Percentiles rank a stretch among this genome's conserved stretches.
These are phyloP conservation scores for Globisporangium mamillatum DNA, from an alignment of 352 stramenopile genomes.

Conservation along the genomic window DNA sequence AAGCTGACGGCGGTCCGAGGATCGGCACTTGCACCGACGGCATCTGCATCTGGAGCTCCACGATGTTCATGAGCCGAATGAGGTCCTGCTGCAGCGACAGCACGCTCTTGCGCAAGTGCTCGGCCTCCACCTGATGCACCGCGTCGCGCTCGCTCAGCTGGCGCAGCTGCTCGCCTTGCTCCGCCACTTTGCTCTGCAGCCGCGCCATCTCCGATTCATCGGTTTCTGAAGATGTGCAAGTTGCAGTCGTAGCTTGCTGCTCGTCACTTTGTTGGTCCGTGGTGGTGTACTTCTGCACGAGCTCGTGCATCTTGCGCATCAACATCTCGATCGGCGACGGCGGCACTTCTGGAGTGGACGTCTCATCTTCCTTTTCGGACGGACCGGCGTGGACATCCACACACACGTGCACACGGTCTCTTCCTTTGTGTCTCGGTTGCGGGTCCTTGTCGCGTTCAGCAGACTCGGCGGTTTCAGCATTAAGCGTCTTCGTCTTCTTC, in stretches of 20 bases:
- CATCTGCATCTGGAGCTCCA: constrained; percentile 79
- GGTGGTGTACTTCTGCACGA: constrained; percentile 44
- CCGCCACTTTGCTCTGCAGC: constrained; percentile 24
- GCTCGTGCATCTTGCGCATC: constrained; percentile 55
- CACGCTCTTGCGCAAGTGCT: constrained; percentile 60
- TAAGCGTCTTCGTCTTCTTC: background rate
- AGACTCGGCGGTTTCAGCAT: background rate
- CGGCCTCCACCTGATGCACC: constrained; percentile 32
- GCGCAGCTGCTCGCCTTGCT: constrained; percentile 29
- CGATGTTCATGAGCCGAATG: constrained; percentile 71
- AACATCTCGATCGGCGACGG: constrained; percentile 43
- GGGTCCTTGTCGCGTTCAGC: background rate
- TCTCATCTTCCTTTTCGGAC: background rate
- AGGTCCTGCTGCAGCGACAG: constrained; percentile 70
- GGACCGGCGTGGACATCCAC: constrained; percentile 7
- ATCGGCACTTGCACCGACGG: constrained; percentile 27
- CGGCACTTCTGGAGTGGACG: background rate
- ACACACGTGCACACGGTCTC: background rate
- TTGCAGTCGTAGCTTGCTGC: background rate
- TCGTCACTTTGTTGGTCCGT: background rate
- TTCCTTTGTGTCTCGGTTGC: background rate
- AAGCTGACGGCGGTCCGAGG: background rate
- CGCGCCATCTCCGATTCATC: constrained; percentile 13
- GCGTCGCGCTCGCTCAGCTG: constrained; percentile 35
- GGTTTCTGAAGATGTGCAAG: background rate